These are phyloP conservation scores for Boletus rufocinnamomeus DNA, from an alignment of 768 basidiomycete species.

Conservation along the genomic window DNA sequence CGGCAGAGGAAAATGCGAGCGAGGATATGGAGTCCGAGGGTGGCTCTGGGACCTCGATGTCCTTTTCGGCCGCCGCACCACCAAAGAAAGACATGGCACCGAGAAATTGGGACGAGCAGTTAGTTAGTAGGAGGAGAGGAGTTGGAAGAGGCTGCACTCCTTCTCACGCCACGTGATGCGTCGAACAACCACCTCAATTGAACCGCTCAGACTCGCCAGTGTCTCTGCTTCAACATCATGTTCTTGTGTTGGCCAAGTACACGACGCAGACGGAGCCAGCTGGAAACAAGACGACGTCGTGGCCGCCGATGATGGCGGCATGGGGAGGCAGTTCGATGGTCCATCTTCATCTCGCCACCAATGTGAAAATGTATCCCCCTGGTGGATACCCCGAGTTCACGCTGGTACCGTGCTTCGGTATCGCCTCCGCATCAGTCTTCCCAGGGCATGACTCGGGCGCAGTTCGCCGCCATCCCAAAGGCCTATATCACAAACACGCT, in stretches of 20 bases:
- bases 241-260: neutral
- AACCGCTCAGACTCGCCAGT: too few species aligned
- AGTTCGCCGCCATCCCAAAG: neutral
- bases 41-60: slow-evolving; percentile 78
- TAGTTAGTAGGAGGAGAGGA: neutral
- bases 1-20: slow-evolving; percentile 79
- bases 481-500: neutral
- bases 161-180: slow-evolving; percentile 28
- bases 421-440: slow-evolving; percentile 14
- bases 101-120: neutral
- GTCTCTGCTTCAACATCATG: neutral
- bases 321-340: neutral
- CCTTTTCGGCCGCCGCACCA: slow-evolving; percentile 55
- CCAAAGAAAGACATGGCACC: slow-evolving; percentile 47
- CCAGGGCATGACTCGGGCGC: neutral
- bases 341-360: neutral
- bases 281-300: neutral
- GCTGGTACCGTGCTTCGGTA: slow-evolving; percentile 24
- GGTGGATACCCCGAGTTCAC: slow-evolving; percentile 26
- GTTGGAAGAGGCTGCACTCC: neutral
- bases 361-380: neutral
- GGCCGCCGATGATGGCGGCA: neutral
- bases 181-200: too few species aligned
- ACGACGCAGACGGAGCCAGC: neutral
- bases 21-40: slow-evolving; percentile 87